Conservation (phyloP, 2,329 filamentous ascomycete genomes). For the Calonectria ilicicola region DNA sequence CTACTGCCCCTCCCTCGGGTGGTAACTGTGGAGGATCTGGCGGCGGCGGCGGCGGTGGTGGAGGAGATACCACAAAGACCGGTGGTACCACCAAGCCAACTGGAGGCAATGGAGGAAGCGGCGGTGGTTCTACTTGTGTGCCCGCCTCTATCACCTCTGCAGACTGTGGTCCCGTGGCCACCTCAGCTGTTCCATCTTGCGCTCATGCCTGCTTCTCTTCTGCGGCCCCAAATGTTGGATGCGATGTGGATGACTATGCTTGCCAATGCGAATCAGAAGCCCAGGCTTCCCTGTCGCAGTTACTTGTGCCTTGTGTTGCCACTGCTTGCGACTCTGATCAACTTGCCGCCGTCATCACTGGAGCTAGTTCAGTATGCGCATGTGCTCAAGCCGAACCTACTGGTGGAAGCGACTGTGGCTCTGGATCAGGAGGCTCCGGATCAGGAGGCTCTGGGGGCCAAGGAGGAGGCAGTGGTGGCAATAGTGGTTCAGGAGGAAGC, state of each 20-base stretch:
- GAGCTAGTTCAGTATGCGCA: slow-evolving; percentile 40
- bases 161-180: slow-evolving; percentile 41
- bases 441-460: slow-evolving; percentile 1
- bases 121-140: slow-evolving; percentile 24
- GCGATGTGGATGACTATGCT: slow-evolving; percentile 41
- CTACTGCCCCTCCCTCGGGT: slow-evolving; percentile 18
- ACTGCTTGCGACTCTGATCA: slow-evolving; percentile 40
- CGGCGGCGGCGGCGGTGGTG: not conserved
- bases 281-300: slow-evolving; percentile 36
- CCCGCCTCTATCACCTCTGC: slow-evolving; percentile 14
- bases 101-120: slow-evolving; percentile 19
- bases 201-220: slow-evolving; percentile 44
- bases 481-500: not conserved
- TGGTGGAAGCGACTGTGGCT: not conserved
- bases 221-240: slow-evolving; percentile 41
- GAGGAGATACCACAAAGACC: slow-evolving; percentile 5
- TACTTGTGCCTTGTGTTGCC: slow-evolving; percentile 46
- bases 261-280: slow-evolving; percentile 44
- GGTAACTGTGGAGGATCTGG: slow-evolving; percentile 16
- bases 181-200: slow-evolving; percentile 42
- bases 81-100: not conserved
- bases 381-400: slow-evolving; percentile 27
- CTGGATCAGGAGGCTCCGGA: slow-evolving; percentile 3
- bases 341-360: slow-evolving; percentile 42
- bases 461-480: not conserved